Base-by-base conservation (phyloP, 768 basidiomycete species). In the Agrocybe chaxingu region DNA sequence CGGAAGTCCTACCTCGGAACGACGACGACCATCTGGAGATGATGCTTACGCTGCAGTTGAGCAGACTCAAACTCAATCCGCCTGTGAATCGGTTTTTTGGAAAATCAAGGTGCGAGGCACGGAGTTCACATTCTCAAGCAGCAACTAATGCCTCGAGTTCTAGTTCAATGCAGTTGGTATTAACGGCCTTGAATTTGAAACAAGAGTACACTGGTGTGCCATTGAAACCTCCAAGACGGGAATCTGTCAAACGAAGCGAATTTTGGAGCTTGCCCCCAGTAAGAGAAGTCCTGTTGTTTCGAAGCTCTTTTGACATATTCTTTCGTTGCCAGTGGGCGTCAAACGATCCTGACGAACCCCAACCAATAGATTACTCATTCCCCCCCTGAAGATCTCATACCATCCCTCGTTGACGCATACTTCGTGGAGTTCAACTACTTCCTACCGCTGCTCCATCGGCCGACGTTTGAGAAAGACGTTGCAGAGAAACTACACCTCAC, bases 401-500 rank as follows among this genome's bases (percentile, higher is more conserved):
- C 58, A 1, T 53, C 58, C 0, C 75, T 96, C 19, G 69, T 90
- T 42, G 74, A 85, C 42, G 63, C 76, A n/a, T 92, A 85, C 57
- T 96, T 94, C 61, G 56, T 53, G 0, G 57, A 79, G 32, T 54
- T 76, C 52, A 86, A 91, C 56, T 52, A 62, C 3, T 71, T 79
- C 42, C 60, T 78, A 1, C 89, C 91, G 1, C 70, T 94, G 7
- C 68, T 96, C 2, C 91, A 93, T 59, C 78, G 82, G 0, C 82
- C 83, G 0, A 80, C 80, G 12, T 92, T 94, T 54, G 75, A 84
- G 38, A 65, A 66, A 31, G 70, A 74, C 18, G 62, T 87, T 36
- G 59, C 60, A 1, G 70, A 77, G 6, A 75, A 77, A 1, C 57
- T 81, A 3, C 82, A 90, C 61, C 61, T 70, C 8, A 66, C 60